phyloP scores from a whole-genome alignment of 495 filamentous ascomycete genomes.

The Podospora bellae-mahoneyi region DNA sequence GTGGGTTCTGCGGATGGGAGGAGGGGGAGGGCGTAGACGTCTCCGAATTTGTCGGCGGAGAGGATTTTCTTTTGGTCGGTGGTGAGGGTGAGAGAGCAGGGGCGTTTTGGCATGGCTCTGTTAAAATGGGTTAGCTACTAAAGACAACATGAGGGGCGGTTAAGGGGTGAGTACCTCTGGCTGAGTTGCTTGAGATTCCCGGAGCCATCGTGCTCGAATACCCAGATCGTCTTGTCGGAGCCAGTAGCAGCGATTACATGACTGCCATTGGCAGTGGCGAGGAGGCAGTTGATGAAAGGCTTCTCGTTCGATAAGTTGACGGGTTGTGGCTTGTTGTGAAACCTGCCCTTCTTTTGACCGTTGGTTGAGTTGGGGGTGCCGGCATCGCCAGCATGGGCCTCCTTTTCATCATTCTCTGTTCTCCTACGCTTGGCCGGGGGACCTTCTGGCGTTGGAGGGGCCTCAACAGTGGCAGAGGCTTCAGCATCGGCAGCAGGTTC shows the following conservation, averaged over 20 bases:
- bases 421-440: constrained; percentile 35
- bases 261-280: constrained; percentile 55
- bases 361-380: neutral
- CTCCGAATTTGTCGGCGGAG: constrained; percentile 89
- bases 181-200: constrained; percentile 66
- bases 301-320: constrained; percentile 17
- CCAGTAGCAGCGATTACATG: constrained; percentile 75
- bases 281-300: constrained; percentile 52
- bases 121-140: constrained; percentile 14
- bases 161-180: constrained; percentile 35
- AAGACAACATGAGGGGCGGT: neutral
- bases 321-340: constrained; percentile 8
- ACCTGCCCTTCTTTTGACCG: constrained; percentile 19
- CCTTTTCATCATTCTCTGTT: constrained; percentile 19
- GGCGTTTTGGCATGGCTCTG: constrained; percentile 86
- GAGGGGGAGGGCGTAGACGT: constrained; percentile 87
- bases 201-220: constrained; percentile 62
- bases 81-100: constrained; percentile 68
- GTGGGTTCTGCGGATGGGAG: constrained; percentile 40
- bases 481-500: neutral
- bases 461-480: constrained; percentile 1
- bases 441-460: constrained; percentile 24
- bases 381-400: constrained; percentile 10
- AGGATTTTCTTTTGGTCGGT: constrained; percentile 67
- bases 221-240: constrained; percentile 86